Percentiles rank a stretch among this genome's conserved stretches.
Evolutionary conservation across 2,329 filamentous ascomycete species (phyloP).

Genomic region (Pseudophaeomoniella oleicola): DNA sequence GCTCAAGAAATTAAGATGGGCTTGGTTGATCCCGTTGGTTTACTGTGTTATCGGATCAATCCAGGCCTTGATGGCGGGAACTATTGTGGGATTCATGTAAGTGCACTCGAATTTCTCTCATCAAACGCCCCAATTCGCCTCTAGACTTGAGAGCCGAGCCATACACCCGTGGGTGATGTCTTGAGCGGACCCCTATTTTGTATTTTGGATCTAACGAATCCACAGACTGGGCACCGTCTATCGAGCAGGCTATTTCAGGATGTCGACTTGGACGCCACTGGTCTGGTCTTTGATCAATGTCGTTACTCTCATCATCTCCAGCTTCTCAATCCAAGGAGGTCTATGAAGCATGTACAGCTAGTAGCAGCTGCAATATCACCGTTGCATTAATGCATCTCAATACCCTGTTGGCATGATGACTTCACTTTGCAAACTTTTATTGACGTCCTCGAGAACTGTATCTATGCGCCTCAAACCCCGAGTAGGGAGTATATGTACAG

Average conservation of each 20-base stretch:
- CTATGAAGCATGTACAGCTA: conserved; percentile 40
- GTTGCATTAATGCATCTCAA: too few relatives aligned
- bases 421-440: not conserved
- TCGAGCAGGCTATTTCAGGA: conserved; percentile 65
- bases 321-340: conserved; percentile 84
- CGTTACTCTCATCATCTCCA: conserved; percentile 67
- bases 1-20: conserved; percentile 13
- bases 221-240: conserved; percentile 65
- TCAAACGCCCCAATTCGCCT: too few relatives aligned
- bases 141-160: too few relatives aligned
- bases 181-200: too few relatives aligned
- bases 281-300: conserved; percentile 79
- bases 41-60: conserved; percentile 59
- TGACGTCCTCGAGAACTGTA: not conserved
- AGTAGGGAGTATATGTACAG: not conserved
- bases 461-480: not conserved
- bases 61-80: conserved; percentile 67
- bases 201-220: too few relatives aligned
- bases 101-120: too few relatives aligned
- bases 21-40: conserved; percentile 59
- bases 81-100: conserved; percentile 65
- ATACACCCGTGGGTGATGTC: too few relatives aligned
- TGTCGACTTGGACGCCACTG: conserved; percentile 91
- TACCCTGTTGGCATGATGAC: too few relatives aligned
- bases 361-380: not conserved